phyloP scores from a whole-genome alignment of 1,139 yeast genomes.

The Pichia kudriavzevii region DNA sequence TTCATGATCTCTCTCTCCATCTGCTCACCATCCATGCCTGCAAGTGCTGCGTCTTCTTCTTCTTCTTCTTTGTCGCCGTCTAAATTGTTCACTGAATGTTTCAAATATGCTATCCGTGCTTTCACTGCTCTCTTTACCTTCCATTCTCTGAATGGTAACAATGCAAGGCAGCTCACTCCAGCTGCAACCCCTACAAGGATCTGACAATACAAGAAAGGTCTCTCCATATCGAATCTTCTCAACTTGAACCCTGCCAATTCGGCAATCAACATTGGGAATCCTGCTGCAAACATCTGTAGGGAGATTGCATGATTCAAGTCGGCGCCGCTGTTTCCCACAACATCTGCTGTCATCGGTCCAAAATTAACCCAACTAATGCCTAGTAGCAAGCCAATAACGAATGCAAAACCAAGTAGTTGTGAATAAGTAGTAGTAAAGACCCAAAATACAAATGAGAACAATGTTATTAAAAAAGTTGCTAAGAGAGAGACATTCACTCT shows the following conservation, averaged over 20 bases:
- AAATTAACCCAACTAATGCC: constrained; percentile 61
- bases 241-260: constrained; percentile 45
- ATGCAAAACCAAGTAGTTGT: constrained; percentile 43
- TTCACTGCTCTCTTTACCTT: constrained; percentile 27
- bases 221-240: constrained; percentile 23
- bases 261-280: constrained; percentile 27
- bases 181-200: constrained; percentile 49
- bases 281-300: constrained; percentile 26
- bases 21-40: constrained; percentile 2
- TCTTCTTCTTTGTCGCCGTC: constrained; percentile 1
- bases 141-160: constrained; percentile 35
- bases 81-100: too few species aligned
- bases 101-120: constrained; percentile 20
- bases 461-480: constrained; percentile 28
- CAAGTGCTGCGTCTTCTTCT: background rate
- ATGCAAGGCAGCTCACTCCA: constrained; percentile 29
- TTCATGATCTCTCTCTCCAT: constrained; percentile 13
- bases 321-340: constrained; percentile 31
- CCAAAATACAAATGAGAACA: constrained; percentile 36
- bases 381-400: constrained; percentile 43
- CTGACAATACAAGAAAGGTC: constrained; percentile 53
- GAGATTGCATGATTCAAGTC: constrained; percentile 31
- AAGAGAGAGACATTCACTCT: constrained; percentile 43
- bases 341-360: constrained; percentile 52
- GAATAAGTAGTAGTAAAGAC: constrained; percentile 45